A percentile compares a stretch with the other conserved stretches of the same genome.
These are phyloP conservation scores for Extremus antarcticus DNA, from an alignment of 495 filamentous ascomycete genomes.

Conservation along the genomic window DNA sequence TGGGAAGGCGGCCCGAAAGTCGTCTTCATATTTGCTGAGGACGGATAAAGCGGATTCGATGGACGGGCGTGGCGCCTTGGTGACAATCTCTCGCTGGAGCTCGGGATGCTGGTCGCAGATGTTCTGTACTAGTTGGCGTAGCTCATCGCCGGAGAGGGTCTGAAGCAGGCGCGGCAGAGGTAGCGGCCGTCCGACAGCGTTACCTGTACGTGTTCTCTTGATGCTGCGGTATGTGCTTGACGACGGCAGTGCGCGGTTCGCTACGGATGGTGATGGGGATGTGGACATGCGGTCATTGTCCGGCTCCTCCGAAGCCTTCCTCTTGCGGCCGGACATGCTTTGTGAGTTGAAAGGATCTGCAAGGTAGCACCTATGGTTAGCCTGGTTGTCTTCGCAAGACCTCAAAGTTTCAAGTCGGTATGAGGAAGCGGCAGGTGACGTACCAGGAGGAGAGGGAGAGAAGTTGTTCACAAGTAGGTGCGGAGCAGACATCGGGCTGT, in stretches of 20 bases:
- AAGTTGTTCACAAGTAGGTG: constrained; percentile 66
- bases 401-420: not conserved
- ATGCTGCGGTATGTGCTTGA: constrained; percentile 45
- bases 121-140: constrained; percentile 70
- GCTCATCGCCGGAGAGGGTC: constrained; percentile 71
- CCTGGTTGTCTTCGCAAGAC: not conserved
- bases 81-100: constrained; percentile 70
- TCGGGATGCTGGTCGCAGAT: constrained; percentile 83
- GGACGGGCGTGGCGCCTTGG: constrained; percentile 71
- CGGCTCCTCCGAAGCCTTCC: constrained; percentile 75
- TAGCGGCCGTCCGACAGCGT: constrained; percentile 62
- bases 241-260: constrained; percentile 45
- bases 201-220: constrained; percentile 55
- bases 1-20: constrained; percentile 70
- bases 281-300: constrained; percentile 73
- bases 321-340: constrained; percentile 54
- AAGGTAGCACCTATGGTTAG: constrained; percentile 45
- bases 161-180: constrained; percentile 75
- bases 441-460: constrained; percentile 64
- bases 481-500: constrained; percentile 56
- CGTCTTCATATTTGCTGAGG: constrained; percentile 67
- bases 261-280: constrained; percentile 67
- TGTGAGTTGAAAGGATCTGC: constrained; percentile 24
- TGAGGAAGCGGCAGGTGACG: constrained; percentile 20
- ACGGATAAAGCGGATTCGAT: constrained; percentile 69